Evolutionary conservation across 2,329 filamentous ascomycete genomes (phyloP).

Genomic region (Fusarium annulatum): DNA sequence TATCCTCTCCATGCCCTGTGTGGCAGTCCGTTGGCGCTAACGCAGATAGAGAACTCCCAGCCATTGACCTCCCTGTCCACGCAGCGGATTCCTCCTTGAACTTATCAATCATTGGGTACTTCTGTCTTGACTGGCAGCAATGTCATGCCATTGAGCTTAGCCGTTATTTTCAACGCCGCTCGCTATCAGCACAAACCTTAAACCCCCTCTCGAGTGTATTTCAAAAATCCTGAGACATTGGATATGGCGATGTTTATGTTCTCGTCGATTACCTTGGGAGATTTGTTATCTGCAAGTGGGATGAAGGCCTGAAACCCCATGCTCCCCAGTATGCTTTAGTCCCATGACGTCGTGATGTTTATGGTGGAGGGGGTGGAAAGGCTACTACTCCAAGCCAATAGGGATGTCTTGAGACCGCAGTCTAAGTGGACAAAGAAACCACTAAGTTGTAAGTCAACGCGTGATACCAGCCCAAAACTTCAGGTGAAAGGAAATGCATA

Average conservation of each 20-base stretch:
- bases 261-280: accelerated
- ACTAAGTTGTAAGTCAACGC: no score
- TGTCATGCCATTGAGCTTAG: background rate
- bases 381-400: background rate
- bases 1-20: no score
- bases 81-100: accelerated
- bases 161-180: no score
- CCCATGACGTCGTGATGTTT: background rate
- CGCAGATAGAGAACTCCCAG: accelerated
- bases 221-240: accelerated
- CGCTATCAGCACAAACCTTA: background rate
- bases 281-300: accelerated
- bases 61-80: accelerated
- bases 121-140: accelerated
- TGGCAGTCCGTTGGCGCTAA: background rate
- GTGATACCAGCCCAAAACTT: accelerated
- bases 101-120: background rate
- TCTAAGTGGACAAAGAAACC: background rate
- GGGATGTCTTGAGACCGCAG: accelerated
- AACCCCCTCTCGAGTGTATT: accelerated
- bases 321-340: background rate
- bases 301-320: accelerated
- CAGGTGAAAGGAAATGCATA: accelerated
- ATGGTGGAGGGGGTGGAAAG: background rate
- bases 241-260: background rate